Evolutionary conservation across 2,329 filamentous ascomycete species (phyloP).

Genomic region (Arthrobotrys sinensis): DNA sequence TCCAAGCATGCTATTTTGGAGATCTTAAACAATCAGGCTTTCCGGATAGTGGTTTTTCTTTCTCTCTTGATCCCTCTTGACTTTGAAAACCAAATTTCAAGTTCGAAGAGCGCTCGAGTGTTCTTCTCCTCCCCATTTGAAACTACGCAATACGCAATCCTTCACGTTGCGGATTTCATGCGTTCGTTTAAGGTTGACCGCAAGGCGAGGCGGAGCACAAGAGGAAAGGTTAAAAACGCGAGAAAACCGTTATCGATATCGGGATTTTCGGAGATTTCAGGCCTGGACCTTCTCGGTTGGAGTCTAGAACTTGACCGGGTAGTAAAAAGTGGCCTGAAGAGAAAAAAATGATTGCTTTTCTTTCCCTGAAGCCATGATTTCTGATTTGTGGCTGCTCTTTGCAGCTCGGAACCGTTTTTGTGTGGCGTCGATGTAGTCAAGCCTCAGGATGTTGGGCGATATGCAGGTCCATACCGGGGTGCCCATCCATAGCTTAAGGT

Average conservation of each 20-base stretch:
- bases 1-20: conserved; percentile 19
- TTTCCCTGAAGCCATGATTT: conserved; percentile 7
- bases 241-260: conserved; percentile 26
- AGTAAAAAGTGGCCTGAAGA: not conserved
- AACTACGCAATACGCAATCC: conserved; percentile 24
- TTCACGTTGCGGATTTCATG: conserved; percentile 46
- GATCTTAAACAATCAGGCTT: conserved; percentile 7
- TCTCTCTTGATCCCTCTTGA: conserved; percentile 3
- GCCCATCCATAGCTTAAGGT: not conserved
- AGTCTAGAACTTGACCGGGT: not conserved
- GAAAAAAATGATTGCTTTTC: conserved; percentile 11
- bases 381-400: not conserved
- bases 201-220: conserved; percentile 39
- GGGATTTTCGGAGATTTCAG: not conserved
- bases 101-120: too few species aligned
- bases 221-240: not conserved
- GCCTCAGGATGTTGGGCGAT: conserved; percentile 14
- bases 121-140: not conserved
- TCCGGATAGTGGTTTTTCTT: not conserved
- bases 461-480: not conserved
- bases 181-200: conserved; percentile 33
- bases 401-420: conserved; percentile 10
- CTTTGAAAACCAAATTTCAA: conserved; percentile 24
- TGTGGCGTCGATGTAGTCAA: conserved; percentile 13
- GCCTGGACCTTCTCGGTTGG: not conserved